Base-by-base conservation (phyloP, 352 stramenopile genomes). In the Phytophthora melonis region DNA sequence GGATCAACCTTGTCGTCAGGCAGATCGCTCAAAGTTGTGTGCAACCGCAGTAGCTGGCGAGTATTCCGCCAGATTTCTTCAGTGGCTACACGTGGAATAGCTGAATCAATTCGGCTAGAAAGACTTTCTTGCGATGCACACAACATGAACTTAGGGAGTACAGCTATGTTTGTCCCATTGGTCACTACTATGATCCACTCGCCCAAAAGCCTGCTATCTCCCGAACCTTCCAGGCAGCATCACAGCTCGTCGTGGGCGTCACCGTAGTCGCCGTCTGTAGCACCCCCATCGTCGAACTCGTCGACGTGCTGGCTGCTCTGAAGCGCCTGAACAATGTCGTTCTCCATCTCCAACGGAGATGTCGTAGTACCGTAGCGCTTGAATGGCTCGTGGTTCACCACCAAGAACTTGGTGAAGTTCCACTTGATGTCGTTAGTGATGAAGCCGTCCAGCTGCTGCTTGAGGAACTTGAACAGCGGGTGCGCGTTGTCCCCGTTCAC, bases 401-500 rank as follows among this genome's bases (percentile, higher is more conserved):
- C 72, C 27, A 97, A 71, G 62, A 96, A 96, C 78, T 97, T 97
- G 70, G 87, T 89, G 41, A 97, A 97, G 72, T 97, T 97, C 90
- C 90, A 97, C 80, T 93, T 93, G 74, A 97, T 90, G 64, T 90
- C 80, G 70, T 90, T 82, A 8, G 80, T 92, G 19, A 94, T 39
- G 43, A 92, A 92, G 30, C 86, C 86, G 9, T 80, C 58, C 23
- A 93, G 73, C 66, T 81, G 73, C 39, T 64, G 68, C 74, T 97
- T 98, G 9, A 99, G 80, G 75, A 93, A 98, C 68, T 91, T 86
- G 80, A 98, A 99, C 16, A 99, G 77, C 18, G 86, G 85, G 63
- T 93, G 84, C 0, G 93, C 86, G 32, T 94, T 77, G 4, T 83
- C 70, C 25, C 96, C 97, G 78, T 99, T 98, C n/a, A 99, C 97